phyloP scores from a whole-genome alignment of 2,329 filamentous ascomycete species.

The Bipolaris oryzae region DNA sequence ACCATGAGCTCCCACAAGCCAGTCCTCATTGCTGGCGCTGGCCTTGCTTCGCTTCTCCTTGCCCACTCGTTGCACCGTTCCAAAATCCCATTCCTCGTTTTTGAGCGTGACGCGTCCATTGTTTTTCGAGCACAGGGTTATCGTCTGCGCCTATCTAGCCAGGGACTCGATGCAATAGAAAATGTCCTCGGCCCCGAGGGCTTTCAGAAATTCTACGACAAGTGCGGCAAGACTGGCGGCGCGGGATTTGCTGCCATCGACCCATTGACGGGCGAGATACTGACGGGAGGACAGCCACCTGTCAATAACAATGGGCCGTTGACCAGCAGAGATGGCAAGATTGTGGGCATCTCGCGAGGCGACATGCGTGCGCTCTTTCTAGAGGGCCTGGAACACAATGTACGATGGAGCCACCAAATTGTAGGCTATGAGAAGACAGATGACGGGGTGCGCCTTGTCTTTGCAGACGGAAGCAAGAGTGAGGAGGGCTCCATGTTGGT shows the following conservation, averaged over 20 bases:
- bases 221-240: conserved; percentile 66
- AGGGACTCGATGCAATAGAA: conserved; percentile 67
- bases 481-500: conserved; percentile 65
- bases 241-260: conserved; percentile 58
- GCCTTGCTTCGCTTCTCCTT: conserved; percentile 41
- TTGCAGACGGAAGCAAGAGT: conserved; percentile 65
- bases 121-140: conserved; percentile 68
- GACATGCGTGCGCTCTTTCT: conserved; percentile 67
- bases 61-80: conserved; percentile 37
- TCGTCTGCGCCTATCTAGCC: conserved; percentile 61
- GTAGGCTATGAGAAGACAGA: conserved; percentile 63
- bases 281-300: conserved; percentile 28
- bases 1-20: conserved; percentile 42
- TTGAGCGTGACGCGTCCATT: conserved; percentile 54
- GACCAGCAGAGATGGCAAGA: conserved; percentile 61
- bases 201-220: conserved; percentile 64
- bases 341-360: conserved; percentile 66
- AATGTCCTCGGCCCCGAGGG: conserved; percentile 57
- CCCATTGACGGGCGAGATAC: conserved; percentile 59
- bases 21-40: conserved; percentile 49
- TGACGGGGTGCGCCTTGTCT: conserved; percentile 62
- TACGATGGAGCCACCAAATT: conserved; percentile 64
- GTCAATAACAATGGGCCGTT: conserved; percentile 44
- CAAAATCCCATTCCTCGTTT: conserved; percentile 43
- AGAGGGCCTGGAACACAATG: conserved; percentile 59